Percentiles rank a stretch among this genome's conserved stretches.
Evolutionary conservation across 768 basidiomycete species (phyloP).

Genomic region (Amanita fuliginea): DNA sequence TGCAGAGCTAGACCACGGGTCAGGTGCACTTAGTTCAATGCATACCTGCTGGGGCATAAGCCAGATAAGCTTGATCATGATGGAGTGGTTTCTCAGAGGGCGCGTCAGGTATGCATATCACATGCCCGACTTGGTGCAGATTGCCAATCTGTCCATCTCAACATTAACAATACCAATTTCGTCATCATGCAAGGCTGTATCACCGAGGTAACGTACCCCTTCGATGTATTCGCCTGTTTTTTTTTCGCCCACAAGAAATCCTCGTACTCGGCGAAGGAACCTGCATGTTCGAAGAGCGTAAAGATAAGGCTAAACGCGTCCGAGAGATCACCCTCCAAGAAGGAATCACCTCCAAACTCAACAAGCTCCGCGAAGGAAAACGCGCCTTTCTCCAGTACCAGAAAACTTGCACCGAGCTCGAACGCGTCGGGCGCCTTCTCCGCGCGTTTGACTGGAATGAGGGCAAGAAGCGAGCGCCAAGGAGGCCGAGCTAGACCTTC

Average conservation of each 20-base stretch:
- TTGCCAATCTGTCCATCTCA: slow-evolving; percentile 96
- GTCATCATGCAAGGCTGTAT: slow-evolving; percentile 99
- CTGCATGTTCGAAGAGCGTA: slow-evolving; percentile 97
- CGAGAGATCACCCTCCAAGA: slow-evolving; percentile 81
- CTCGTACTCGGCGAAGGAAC: slow-evolving; percentile 98
- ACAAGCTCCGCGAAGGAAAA: slow-evolving; percentile 84
- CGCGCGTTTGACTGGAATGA: slow-evolving; percentile 87
- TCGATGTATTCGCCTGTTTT: background rate
- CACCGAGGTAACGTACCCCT: slow-evolving; percentile 58
- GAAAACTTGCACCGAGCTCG: slow-evolving; percentile 80
- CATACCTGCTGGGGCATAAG: too few species aligned
- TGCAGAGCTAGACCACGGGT: too few species aligned
- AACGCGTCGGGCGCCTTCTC: slow-evolving; percentile 69
- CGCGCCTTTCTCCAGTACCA: slow-evolving; percentile 83
- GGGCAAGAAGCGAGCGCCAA: slow-evolving; percentile 38
- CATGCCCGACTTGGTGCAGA: too few species aligned
- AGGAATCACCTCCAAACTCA: slow-evolving; percentile 91
- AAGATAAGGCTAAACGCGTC: slow-evolving; percentile 89
- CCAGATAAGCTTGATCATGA: too few species aligned
- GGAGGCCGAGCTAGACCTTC: slow-evolving; percentile 42
- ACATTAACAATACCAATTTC: slow-evolving; percentile 99
- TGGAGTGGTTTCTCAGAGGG: too few species aligned
- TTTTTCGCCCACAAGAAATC: slow-evolving; percentile 93
- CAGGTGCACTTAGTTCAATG: too few species aligned
- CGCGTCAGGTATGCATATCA: too few species aligned